These are phyloP conservation scores for Cicer pinnatifidum DNA, from an alignment of 306 rosid species.

Conservation along the genomic window DNA sequence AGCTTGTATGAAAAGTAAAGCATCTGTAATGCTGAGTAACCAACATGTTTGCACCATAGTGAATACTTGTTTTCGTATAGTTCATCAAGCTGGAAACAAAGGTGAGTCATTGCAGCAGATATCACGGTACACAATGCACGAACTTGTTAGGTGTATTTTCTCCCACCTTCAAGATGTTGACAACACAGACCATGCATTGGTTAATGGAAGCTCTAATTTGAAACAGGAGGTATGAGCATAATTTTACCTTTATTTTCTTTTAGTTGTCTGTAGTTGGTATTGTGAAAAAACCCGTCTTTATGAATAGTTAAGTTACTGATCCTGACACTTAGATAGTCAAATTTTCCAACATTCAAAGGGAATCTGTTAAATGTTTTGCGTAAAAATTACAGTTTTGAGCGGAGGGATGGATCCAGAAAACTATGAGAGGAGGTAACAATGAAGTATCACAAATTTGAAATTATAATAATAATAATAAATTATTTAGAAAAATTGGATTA, in stretches of 20 bases:
- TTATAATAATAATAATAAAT: too few relatives aligned
- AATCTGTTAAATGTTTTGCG: conserved; percentile 12
- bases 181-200: conserved; percentile 66
- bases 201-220: conserved; percentile 61
- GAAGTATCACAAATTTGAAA: too few relatives aligned
- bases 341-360: conserved; percentile 1
- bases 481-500: not conserved
- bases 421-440: too few relatives aligned
- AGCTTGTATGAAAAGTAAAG: conserved; percentile 97
- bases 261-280: conserved; percentile 25
- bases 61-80: conserved; percentile 94
- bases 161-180: conserved; percentile 91
- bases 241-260: conserved; percentile 35
- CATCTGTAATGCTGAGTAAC: conserved; percentile 87
- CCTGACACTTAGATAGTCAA: conserved; percentile 10
- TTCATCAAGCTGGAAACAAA: conserved; percentile 92
- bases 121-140: conserved; percentile 93
- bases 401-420: too few relatives aligned
- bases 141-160: conserved; percentile 88
- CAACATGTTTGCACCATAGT: conserved; percentile 97
- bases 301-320: conserved; percentile 25
- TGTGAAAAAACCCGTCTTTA: not conserved
- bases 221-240: conserved; percentile 63
- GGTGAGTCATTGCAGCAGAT: conserved; percentile 91
- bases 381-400: conserved; percentile 39